phyloP scores from a whole-genome alignment of 108 stramenopile genomes.

The Hondaea fermentalgiana region DNA sequence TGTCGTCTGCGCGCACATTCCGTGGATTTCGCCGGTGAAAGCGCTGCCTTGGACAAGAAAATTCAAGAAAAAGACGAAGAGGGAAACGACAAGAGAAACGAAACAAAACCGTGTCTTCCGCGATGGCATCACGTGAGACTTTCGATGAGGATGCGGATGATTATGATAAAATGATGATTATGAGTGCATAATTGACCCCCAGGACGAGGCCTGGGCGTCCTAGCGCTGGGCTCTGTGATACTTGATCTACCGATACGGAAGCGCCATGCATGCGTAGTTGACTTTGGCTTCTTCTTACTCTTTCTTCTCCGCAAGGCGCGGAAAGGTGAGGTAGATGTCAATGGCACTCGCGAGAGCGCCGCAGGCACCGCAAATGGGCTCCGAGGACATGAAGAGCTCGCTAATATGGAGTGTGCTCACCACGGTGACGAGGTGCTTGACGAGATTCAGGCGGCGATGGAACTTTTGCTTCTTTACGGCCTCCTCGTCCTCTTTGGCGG shows the following conservation, averaged over 20 bases:
- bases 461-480: not conserved
- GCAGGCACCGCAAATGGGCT: not conserved
- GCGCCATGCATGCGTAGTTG: too few relatives aligned
- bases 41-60: too few relatives aligned
- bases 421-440: not conserved
- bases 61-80: too few relatives aligned
- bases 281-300: not conserved
- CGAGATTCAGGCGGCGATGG: not conserved
- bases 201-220: too few relatives aligned
- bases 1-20: not conserved
- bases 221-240: too few relatives aligned
- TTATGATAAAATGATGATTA: too few relatives aligned
- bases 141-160: too few relatives aligned
- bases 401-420: constrained; percentile 1
- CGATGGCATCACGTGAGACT: too few relatives aligned
- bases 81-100: too few relatives aligned
- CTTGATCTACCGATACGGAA: too few relatives aligned
- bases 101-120: too few relatives aligned
- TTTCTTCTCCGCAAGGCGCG: not conserved
- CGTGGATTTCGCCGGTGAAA: not conserved
- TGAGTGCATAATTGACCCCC: too few relatives aligned
- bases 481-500: not conserved
- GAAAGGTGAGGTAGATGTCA: not conserved
- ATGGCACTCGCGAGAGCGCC: not conserved
- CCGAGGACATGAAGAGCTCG: not conserved